Evolutionary conservation across 1,139 yeast species (phyloP), one percentile per base, ranked within the genome.

Genomic region (Nakaseomyces sp.): DNA sequence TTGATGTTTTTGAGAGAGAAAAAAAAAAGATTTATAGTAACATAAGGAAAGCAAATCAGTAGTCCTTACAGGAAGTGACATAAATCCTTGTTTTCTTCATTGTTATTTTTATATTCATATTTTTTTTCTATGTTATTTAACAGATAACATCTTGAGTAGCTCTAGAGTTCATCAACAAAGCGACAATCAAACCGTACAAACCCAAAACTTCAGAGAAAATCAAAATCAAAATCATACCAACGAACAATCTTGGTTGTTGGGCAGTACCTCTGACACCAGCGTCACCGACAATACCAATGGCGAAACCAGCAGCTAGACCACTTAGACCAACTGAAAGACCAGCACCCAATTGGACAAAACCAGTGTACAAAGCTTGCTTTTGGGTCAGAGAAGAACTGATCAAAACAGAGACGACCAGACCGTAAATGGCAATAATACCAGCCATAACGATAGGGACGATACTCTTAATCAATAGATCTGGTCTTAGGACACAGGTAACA

Each of bases 121-220:
- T n/a, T n/a, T n/a, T n/a, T n/a, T n/a, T n/a, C 12, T 30, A 12
- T 13, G 19, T 15, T 30, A 13, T 35, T 71, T 79, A 85, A 74
- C 95, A 87, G 58, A 70, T 64, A 55, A 85, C 93, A 70, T 83
- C 95, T 72, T 85, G 95, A 53, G 85, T 81, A 57, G 97, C 96
- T 76, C 95, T 86, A 53, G 98, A 89, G 80, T 91, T 91, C 72
- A 91, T 79, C 67, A 91, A 79, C 65, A 91, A 79, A 51, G 98
- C 98, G 53, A 91, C 96, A 78, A 91, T 91, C 71, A 91, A 79
- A 56, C 97, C 98, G 66, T 91, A 91, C 58, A 91, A 77, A 65
- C 97, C 98, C 70, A 91, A 81, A 53, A 91, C 98, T 77, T 91
- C 98, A 54, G 97, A 96, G 70, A 91, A 91, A 85, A 91, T 91